phyloP scores from a whole-genome alignment of 2,329 filamentous ascomycete genomes.

The Myriosclerotinia scirpicola region DNA sequence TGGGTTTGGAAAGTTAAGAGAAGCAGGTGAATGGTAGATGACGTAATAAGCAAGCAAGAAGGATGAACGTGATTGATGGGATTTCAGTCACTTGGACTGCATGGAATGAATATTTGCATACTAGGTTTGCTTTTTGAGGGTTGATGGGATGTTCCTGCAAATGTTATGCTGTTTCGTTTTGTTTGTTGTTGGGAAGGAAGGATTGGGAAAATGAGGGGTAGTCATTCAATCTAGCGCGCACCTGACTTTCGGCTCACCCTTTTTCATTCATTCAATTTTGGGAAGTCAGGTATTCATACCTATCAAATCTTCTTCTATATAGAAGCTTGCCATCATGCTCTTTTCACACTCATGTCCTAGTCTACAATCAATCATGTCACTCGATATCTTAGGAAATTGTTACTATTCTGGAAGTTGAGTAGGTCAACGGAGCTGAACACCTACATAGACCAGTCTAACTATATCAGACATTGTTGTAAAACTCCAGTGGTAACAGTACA shows the following conservation, averaged over 20 bases:
- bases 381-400: no score
- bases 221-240: not conserved
- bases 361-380: no score
- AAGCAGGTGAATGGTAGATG: not conserved
- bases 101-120: not conserved
- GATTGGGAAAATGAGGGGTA: not conserved
- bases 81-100: not conserved
- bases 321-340: no score
- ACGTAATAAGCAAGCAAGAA: not conserved
- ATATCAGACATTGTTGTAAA: no score
- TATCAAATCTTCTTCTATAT: no score
- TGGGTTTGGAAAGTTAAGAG: not conserved
- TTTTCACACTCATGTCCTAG: no score
- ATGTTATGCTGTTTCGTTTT: not conserved
- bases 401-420: no score
- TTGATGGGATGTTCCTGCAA: not conserved
- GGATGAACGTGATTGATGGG: not conserved
- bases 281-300: no score
- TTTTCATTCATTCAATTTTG: not conserved
- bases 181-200: constrained; percentile 1
- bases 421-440: no score
- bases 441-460: no score
- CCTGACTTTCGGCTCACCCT: not conserved
- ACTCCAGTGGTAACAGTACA: no score
- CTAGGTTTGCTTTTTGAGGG: not conserved